These are phyloP conservation scores for Psilocybe sp. DNA, from an alignment of 768 basidiomycete species.

Conservation along the genomic window DNA sequence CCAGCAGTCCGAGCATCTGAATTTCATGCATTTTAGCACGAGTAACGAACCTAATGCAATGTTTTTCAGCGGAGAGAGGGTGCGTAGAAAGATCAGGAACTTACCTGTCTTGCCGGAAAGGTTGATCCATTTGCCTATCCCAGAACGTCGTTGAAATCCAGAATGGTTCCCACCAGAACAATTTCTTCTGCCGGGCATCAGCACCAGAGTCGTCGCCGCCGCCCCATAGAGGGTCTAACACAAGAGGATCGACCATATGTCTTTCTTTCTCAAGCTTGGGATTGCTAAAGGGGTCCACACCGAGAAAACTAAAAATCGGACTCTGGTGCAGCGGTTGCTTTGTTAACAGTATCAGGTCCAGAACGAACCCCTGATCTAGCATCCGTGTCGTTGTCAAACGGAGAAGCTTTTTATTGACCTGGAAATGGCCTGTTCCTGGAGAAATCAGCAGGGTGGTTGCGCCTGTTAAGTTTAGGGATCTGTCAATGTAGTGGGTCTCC, in stretches of 20 bases:
- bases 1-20: slow-evolving; percentile 89
- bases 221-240: slow-evolving; percentile 74
- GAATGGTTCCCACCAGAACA: slow-evolving; percentile 90
- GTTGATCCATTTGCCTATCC: slow-evolving; percentile 85
- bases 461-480: slow-evolving; percentile 89
- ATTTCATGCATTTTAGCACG: slow-evolving; percentile 98
- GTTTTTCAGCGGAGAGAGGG: slow-evolving; percentile 1
- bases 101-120: slow-evolving; percentile 76
- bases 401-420: slow-evolving; percentile 86
- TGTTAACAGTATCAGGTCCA: slow-evolving; percentile 85
- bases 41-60: slow-evolving; percentile 70
- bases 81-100: slow-evolving; percentile 5
- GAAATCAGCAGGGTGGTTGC: slow-evolving; percentile 81
- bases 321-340: slow-evolving; percentile 93
- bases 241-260: slow-evolving; percentile 55
- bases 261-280: slow-evolving; percentile 27
- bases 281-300: slow-evolving; percentile 53
- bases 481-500: slow-evolving; percentile 93
- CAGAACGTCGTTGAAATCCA: slow-evolving; percentile 82
- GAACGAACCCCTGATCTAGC: slow-evolving; percentile 88
- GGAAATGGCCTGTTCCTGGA: slow-evolving; percentile 92
- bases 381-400: slow-evolving; percentile 91
- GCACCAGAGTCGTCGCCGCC: slow-evolving; percentile 47
- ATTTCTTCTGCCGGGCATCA: slow-evolving; percentile 41
- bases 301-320: slow-evolving; percentile 88